Base-by-base conservation (phyloP, 1,139 yeast genomes). In the Hansenula anomala region DNA sequence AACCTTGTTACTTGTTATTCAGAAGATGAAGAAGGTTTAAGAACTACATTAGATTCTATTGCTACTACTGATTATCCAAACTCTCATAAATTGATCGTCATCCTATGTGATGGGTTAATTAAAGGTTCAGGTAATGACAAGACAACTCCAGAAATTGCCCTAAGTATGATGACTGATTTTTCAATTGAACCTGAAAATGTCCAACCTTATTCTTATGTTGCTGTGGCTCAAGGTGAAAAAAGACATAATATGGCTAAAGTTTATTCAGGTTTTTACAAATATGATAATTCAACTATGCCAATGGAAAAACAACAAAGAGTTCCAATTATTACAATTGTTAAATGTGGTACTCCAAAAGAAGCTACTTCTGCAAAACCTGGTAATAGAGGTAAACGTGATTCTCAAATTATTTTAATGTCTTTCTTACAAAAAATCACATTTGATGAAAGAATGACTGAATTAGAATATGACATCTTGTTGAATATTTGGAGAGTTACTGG, bases 221-320 rank as follows among this genome's bases (percentile, higher is more conserved):
- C 97, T 9, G 97, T 92, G 38, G 96, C 96, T 2, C 84, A 82
- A 55, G 97, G 97, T 47, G 58, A 86, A 9, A 89, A 87, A 63
- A 82, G 97, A 59, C 97, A 90, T 57, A 92, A 92, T 59, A 88
- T 88, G 96, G 97, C 97, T n/a, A 89, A 89, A 61, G 88, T 90
- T 12, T 83, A 82, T 55, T 80, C 95, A 13, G 97, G 97, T 0
- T 92, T 85, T 58, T 90, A 90, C 66, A 80, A 80, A 48, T 90
- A 88, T 56, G 79, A 85, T 53, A 83, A 83, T 47, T 58, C 63
- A 8, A 84, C 94, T 4, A 79, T 87, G 35, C 85, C 94, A 4
- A 68, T 69, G 4, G 89, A 84, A 49, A 83, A 83, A 49, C 97
- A 90, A 60, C 96, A 89, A 62, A 75, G 94, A 50, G 89, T 87